Percentiles rank a stretch among this genome's conserved stretches.
Conservation (phyloP, 192 early-diverging fungal genomes). For the Kickxella alabastrina region DNA sequence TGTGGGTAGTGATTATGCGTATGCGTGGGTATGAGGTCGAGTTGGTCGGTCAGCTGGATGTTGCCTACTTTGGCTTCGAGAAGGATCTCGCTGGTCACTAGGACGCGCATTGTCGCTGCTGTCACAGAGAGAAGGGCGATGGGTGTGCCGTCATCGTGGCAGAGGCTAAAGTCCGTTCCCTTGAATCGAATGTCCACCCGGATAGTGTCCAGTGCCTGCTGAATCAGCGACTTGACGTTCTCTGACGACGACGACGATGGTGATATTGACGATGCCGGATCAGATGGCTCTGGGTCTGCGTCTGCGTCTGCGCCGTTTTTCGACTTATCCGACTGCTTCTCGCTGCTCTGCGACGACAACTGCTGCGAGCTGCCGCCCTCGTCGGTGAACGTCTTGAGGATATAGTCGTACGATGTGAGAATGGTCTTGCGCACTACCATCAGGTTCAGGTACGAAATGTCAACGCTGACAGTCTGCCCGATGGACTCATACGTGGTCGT, state of each 20-base stretch:
- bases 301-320: neutral
- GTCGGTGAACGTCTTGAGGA: conserved; percentile 68
- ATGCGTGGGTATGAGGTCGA: conserved; percentile 31
- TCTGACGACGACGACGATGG: neutral
- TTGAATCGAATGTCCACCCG: conserved; percentile 71
- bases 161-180: conserved; percentile 78
- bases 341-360: neutral
- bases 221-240: conserved; percentile 33
- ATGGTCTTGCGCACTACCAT: conserved; percentile 83
- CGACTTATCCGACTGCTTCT: neutral
- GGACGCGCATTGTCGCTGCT: conserved; percentile 64
- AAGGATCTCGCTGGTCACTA: conserved; percentile 58
- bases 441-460: conserved; percentile 72
- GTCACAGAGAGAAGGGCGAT: conserved; percentile 74
- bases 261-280: neutral
- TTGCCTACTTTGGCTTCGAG: conserved; percentile 70
- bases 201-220: conserved; percentile 58
- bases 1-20: neutral
- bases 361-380: conserved; percentile 22
- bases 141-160: conserved; percentile 66
- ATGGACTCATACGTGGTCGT: conserved; percentile 68
- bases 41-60: conserved; percentile 64
- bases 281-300: neutral
- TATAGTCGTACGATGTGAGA: conserved; percentile 78
- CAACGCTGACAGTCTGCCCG: conserved; percentile 77